phyloP scores from a whole-genome alignment of 257 asterid genomes.

The Lithospermum erythrorhizon region DNA sequence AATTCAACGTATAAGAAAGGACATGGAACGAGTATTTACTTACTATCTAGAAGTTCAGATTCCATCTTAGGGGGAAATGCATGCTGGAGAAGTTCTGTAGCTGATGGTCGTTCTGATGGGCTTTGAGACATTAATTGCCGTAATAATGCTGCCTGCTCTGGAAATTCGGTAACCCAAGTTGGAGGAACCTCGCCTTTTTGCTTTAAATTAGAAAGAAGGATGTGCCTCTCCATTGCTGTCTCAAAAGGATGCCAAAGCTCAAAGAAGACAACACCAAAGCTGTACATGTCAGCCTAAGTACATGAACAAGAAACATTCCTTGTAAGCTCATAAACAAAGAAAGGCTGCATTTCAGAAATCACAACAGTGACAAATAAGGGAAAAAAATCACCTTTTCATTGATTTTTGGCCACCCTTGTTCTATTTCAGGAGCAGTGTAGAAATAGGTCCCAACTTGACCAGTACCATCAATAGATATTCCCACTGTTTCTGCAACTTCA shows the following conservation, averaged over 20 bases:
- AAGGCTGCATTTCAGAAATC: slow-evolving; percentile 2
- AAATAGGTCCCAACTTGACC: slow-evolving; percentile 95
- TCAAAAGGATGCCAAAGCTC: slow-evolving; percentile 98
- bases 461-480: slow-evolving; percentile 80
- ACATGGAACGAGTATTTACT: slow-evolving; percentile 20
- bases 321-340: slow-evolving; percentile 5
- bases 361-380: neutral
- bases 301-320: slow-evolving; percentile 15
- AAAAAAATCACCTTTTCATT: slow-evolving; percentile 60
- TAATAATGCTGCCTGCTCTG: slow-evolving; percentile 79
- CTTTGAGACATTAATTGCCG: slow-evolving; percentile 60
- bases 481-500: slow-evolving; percentile 59
- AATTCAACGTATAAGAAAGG: neutral
- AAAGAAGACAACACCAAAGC: slow-evolving; percentile 84
- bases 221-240: slow-evolving; percentile 93
- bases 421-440: slow-evolving; percentile 97
- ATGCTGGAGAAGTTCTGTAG: slow-evolving; percentile 78
- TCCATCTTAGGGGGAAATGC: slow-evolving; percentile 94
- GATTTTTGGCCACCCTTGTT: slow-evolving; percentile 97
- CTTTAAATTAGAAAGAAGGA: slow-evolving; percentile 75
- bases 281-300: slow-evolving; percentile 85
- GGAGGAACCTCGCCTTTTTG: slow-evolving; percentile 84
- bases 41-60: slow-evolving; percentile 74
- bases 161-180: slow-evolving; percentile 62
- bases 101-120: slow-evolving; percentile 96